Evolutionary conservation across 129 eudicot species (phyloP).

Genomic region (Ambrosia trifida): DNA sequence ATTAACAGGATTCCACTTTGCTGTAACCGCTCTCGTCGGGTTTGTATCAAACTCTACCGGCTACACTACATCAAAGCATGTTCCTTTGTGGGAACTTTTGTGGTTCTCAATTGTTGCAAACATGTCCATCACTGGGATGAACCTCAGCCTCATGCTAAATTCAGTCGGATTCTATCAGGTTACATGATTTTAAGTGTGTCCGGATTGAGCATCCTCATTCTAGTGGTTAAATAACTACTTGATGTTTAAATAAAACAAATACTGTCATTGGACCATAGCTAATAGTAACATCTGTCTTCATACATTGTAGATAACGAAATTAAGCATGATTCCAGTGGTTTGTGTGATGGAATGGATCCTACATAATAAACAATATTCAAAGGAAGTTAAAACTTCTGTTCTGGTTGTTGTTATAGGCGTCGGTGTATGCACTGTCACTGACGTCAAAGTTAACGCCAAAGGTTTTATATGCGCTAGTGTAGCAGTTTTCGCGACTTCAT

Average conservation of each 20-base stretch:
- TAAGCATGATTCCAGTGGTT: constrained; percentile 92
- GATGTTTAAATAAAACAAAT: not conserved
- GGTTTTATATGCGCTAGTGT: constrained; percentile 76
- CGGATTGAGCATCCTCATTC: too few species aligned
- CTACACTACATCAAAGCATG: constrained; percentile 60
- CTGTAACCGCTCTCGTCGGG: constrained; percentile 74
- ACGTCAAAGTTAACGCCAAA: constrained; percentile 74
- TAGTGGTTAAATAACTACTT: not conserved
- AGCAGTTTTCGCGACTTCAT: constrained; percentile 67
- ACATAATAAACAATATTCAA: constrained; percentile 61
- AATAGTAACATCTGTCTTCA: not conserved
- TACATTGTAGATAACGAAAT: constrained; percentile 57
- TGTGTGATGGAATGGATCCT: constrained; percentile 84
- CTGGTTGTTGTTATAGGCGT: constrained; percentile 83
- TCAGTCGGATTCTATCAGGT: constrained; percentile 91
- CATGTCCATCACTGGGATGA: constrained; percentile 79
- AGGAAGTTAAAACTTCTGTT: constrained; percentile 59
- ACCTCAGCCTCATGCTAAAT: constrained; percentile 79
- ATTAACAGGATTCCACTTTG: constrained; percentile 73
- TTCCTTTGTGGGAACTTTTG: constrained; percentile 73
- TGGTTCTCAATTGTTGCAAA: constrained; percentile 81
- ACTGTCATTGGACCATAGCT: not conserved
- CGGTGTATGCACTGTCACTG: constrained; percentile 89
- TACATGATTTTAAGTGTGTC: not conserved
- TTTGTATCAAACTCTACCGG: constrained; percentile 68